Conservation (phyloP, 2,329 filamentous ascomycete species). For the Eutypella sp. region DNA sequence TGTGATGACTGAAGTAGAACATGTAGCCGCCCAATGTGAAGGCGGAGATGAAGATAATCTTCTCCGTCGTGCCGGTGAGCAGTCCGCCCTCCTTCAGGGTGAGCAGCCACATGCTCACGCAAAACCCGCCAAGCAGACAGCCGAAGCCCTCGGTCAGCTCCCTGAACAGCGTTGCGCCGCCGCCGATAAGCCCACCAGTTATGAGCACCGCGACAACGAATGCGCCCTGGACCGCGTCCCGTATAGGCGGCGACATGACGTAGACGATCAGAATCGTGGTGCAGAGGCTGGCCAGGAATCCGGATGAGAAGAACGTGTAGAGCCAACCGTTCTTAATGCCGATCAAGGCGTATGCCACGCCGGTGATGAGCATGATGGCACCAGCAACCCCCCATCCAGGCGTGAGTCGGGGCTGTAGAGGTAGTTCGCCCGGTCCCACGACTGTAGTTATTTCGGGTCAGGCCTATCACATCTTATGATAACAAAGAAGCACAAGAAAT, state of each 20-base stretch:
- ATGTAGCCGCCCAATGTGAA: slow-evolving; percentile 65
- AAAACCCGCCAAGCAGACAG: slow-evolving; percentile 83
- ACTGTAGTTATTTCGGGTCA: slow-evolving; percentile 31
- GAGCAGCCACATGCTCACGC: slow-evolving; percentile 85
- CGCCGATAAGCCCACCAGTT: slow-evolving; percentile 70
- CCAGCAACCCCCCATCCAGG: slow-evolving; percentile 78
- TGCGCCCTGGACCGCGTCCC: slow-evolving; percentile 72
- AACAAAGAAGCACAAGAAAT: neutral
- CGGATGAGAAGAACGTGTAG: slow-evolving; percentile 75
- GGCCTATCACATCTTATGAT: neutral
- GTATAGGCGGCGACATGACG: slow-evolving; percentile 76
- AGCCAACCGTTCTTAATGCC: slow-evolving; percentile 79
- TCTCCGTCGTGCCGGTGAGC: slow-evolving; percentile 55
- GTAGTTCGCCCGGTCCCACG: slow-evolving; percentile 53
- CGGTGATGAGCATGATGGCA: slow-evolving; percentile 67
- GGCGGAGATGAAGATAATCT: slow-evolving; percentile 68
- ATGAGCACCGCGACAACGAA: slow-evolving; percentile 76
- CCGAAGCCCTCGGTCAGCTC: slow-evolving; percentile 79
- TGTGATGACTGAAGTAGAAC: slow-evolving; percentile 75
- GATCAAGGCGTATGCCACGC: slow-evolving; percentile 66
- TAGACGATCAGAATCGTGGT: slow-evolving; percentile 82
- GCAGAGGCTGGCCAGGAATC: slow-evolving; percentile 66
- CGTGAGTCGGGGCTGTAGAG: slow-evolving; percentile 69
- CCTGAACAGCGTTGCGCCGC: slow-evolving; percentile 68
- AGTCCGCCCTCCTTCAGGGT: slow-evolving; percentile 72